Base-by-base conservation (phyloP, 805 yeast species). In the Starmerella tilneyi region DNA sequence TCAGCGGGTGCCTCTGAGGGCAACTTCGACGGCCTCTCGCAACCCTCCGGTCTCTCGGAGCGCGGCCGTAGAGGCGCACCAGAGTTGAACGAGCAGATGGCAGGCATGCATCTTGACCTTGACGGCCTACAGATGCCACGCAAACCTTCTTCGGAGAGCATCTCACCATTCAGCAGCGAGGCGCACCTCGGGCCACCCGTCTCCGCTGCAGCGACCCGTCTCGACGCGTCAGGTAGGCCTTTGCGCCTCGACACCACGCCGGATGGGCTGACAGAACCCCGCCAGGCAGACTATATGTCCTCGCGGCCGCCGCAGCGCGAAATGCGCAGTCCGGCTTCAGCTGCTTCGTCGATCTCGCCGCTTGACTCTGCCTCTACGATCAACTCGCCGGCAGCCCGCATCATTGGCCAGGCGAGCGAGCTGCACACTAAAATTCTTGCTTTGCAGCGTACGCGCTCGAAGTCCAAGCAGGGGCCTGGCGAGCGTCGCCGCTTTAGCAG, bases 391-490 rank as follows among this genome's bases (percentile, higher is more conserved):
- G 26, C 40, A 7, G 27, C 43, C 5, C 24, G 34, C 17, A 28
- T 40, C 13, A 31, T 23, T 8, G 56, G 53, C 15, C 48, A 59
- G 31, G 58, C 66, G 55, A 79, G 92, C 9, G 89, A 83, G 51
- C 74, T 85, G 32, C 96, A 86, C 62, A 96, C 95, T 1, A 70
- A 92, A 51, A 72, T 88, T 29, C 66, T 82, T 61, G 95, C 94
- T 0, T 83, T 88, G 56, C 96, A 86, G 62, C 85, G 84, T 52
- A 78, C 81, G 57, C 73, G 96, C 54, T 78, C 76, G 47, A 64
- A n/a, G n/a, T n/a, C n/a, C n/a, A n/a, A 66, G 40, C 65, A 67
- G 38, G 27, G 27, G 19, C 47, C 27, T 36, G 23, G 21, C 17
- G 27, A 51, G 52, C 46, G 49, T 29, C 46, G 44, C 41, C 17